Evolutionary conservation across 495 filamentous ascomycete genomes (phyloP).

Genomic region (Trichocladium antarcticum): DNA sequence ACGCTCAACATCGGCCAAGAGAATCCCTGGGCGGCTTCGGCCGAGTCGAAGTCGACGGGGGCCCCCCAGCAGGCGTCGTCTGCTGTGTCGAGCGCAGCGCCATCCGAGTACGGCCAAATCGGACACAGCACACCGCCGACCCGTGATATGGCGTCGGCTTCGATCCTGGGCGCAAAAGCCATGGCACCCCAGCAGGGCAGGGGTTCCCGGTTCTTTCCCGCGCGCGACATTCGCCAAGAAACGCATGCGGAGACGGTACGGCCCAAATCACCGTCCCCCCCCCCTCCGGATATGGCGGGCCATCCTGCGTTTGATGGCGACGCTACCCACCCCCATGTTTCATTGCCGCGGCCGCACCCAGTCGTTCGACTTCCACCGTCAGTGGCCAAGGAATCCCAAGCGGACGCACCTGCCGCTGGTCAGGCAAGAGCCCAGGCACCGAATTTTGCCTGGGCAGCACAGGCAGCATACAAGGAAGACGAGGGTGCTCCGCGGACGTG

Average conservation of each 20-base stretch:
- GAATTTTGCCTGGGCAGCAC: slow-evolving; percentile 20
- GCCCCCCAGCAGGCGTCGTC: slow-evolving; percentile 7
- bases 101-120: slow-evolving; percentile 14
- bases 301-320: slow-evolving; percentile 65
- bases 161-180: slow-evolving; percentile 11
- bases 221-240: slow-evolving; percentile 31
- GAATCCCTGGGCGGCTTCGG: slow-evolving; percentile 16
- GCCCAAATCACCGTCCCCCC: slow-evolving; percentile 51
- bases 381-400: slow-evolving; percentile 12
- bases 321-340: slow-evolving; percentile 52
- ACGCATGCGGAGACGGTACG: slow-evolving; percentile 17
- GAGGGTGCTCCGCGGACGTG: slow-evolving; percentile 10
- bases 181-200: slow-evolving; percentile 7
- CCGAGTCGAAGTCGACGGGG: slow-evolving; percentile 11
- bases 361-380: slow-evolving; percentile 61
- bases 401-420: slow-evolving; percentile 14
- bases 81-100: slow-evolving; percentile 1
- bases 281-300: slow-evolving; percentile 57
- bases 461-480: slow-evolving; percentile 15
- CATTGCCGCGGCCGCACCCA: slow-evolving; percentile 55
- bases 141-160: slow-evolving; percentile 10
- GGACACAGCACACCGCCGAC: slow-evolving; percentile 9
- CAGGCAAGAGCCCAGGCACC: slow-evolving; percentile 9
- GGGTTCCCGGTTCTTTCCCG: slow-evolving; percentile 55
- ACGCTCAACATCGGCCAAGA: slow-evolving; percentile 19